Conservation (phyloP, 345 rosid species). For the Orychophragmus violaceus region DNA sequence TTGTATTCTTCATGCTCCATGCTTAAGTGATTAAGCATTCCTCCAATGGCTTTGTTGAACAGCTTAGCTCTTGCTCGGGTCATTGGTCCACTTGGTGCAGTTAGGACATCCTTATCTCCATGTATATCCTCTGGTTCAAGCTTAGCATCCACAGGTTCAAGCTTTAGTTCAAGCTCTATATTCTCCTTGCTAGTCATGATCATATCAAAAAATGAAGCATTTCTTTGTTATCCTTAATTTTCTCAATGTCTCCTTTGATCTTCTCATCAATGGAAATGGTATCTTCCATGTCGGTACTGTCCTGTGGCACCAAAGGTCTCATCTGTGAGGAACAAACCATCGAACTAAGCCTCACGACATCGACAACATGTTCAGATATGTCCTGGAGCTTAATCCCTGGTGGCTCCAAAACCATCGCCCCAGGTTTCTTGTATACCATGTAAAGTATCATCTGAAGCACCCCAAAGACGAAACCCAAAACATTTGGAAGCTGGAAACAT, state of each 20-base stretch:
- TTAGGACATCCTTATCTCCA: too few species aligned
- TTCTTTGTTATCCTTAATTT: constrained; percentile 19
- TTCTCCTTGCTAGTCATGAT: too few species aligned
- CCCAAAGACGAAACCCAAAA: constrained; percentile 70
- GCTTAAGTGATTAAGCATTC: too few species aligned
- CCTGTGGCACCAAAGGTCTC: constrained; percentile 33
- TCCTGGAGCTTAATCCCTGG: constrained; percentile 40
- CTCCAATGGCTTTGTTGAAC: too few species aligned
- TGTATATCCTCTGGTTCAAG: too few species aligned
- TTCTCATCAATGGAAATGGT: constrained; percentile 24
- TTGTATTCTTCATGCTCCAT: too few species aligned
- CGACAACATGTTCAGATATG: constrained; percentile 45
- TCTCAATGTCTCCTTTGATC: constrained; percentile 22
- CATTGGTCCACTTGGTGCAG: too few species aligned
- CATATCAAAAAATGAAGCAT: too few species aligned
- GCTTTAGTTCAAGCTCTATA: too few species aligned
- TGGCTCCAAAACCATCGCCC: constrained; percentile 31
- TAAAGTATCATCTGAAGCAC: constrained; percentile 69
- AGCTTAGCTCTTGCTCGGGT: too few species aligned
- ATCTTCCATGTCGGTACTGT: constrained; percentile 28
- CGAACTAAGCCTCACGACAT: constrained; percentile 37
- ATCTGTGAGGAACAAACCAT: constrained; percentile 38
- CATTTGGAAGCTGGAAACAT: constrained; percentile 59
- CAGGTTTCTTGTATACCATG: constrained; percentile 49
- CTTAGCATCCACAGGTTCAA: too few species aligned